A percentile compares a stretch with the other conserved stretches of the same genome.
Conservation (phyloP, 345 rosid species). For the Adansonia digitata region DNA sequence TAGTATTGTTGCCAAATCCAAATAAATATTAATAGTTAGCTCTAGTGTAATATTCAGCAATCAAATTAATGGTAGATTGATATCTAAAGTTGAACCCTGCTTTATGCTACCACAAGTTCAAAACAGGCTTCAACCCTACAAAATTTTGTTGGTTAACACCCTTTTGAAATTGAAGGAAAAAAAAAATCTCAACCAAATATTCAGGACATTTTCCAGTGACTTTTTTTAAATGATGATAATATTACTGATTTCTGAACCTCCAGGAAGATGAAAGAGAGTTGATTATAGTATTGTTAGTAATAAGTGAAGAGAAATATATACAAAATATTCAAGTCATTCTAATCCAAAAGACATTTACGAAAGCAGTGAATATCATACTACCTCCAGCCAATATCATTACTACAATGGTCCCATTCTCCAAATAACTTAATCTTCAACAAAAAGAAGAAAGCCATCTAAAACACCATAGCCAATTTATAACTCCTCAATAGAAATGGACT, state of each 20-base stretch:
- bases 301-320: not conserved
- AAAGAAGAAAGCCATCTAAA: not conserved
- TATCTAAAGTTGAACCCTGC: not conserved
- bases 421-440: not conserved
- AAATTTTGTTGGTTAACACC: not conserved
- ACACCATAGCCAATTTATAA: not conserved
- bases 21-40: not conserved
- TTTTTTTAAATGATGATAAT: not conserved
- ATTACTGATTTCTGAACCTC: not conserved
- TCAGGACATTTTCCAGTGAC: not conserved
- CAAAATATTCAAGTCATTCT: not conserved
- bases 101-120: not conserved
- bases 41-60: not conserved
- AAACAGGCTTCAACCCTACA: not conserved
- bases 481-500: not conserved
- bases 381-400: not conserved
- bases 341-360: not conserved
- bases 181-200: not conserved
- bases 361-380: not conserved
- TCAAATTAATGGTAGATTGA: not conserved
- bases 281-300: not conserved
- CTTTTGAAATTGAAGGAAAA: not conserved
- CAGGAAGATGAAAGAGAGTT: not conserved
- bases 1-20: not conserved
- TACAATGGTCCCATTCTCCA: not conserved